phyloP scores from a whole-genome alignment of 139 green algal species.

The Trebouxia sp. region DNA sequence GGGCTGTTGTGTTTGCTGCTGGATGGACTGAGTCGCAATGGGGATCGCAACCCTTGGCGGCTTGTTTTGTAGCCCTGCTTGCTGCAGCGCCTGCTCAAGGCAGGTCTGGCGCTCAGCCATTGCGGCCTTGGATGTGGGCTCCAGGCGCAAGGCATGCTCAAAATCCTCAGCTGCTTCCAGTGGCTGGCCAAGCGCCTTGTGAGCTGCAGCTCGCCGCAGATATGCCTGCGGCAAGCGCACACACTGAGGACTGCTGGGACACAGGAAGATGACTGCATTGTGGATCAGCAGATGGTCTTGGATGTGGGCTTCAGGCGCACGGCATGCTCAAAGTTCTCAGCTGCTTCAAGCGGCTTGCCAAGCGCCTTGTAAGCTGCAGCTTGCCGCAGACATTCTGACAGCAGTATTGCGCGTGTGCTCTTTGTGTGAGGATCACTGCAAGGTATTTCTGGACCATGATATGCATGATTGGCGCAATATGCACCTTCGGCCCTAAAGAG shows the following conservation, averaged over 20 bases:
- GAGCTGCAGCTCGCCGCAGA: slow-evolving; percentile 61
- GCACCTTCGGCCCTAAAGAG: no score
- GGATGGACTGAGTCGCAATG: background rate
- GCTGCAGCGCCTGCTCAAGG: background rate
- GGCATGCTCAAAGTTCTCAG: slow-evolving; percentile 66
- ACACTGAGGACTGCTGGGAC: no score
- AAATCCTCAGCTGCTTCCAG: slow-evolving; percentile 64
- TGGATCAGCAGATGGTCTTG: no score
- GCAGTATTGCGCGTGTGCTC: no score
- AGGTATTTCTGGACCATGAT: no score
- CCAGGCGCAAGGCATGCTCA: slow-evolving; percentile 66
- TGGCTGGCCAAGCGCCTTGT: slow-evolving; percentile 44
- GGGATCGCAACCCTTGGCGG: background rate
- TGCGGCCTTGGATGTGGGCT: slow-evolving; percentile 41
- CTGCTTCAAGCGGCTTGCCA: slow-evolving; percentile 48
- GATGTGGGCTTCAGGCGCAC: slow-evolving; percentile 72
- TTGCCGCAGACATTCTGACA: slow-evolving; percentile 59
- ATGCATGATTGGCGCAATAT: no score
- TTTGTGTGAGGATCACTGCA: no score
- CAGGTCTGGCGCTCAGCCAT: background rate
- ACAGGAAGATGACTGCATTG: no score
- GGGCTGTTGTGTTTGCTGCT: background rate
- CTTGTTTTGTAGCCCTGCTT: background rate
- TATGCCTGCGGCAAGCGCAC: no score
- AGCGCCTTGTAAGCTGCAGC: slow-evolving; percentile 53